Percentiles rank a stretch among this genome's conserved stretches.
phyloP scores from a whole-genome alignment of 805 yeast species.

The Vanderwaltozyma tropicalis region DNA sequence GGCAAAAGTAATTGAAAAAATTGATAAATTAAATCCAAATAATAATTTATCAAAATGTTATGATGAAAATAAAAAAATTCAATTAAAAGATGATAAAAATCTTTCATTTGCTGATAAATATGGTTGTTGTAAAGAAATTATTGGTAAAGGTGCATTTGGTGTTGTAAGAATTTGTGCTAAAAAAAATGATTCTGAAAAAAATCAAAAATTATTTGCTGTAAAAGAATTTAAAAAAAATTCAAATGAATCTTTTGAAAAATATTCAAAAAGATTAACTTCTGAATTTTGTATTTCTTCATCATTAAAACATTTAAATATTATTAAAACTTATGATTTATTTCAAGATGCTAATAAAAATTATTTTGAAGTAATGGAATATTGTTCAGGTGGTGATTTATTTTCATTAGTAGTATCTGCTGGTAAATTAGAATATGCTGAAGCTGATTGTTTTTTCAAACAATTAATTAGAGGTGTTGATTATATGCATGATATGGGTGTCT shows the following conservation, averaged over 20 bases:
- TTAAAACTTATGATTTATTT: constrained; percentile 62
- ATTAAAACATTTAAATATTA: constrained; percentile 60
- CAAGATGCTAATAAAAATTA: constrained; percentile 75
- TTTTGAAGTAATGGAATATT: constrained; percentile 79
- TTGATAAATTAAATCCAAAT: background rate
- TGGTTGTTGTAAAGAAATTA: constrained; percentile 87
- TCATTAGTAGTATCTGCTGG: constrained; percentile 67
- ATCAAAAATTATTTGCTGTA: constrained; percentile 63
- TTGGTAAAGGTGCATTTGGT: constrained; percentile 92
- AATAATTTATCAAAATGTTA: no score
- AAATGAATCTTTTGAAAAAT: constrained; percentile 53
- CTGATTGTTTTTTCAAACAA: constrained; percentile 86
- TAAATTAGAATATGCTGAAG: constrained; percentile 68
- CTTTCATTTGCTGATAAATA: constrained; percentile 63
- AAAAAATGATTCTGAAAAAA: constrained; percentile 31
- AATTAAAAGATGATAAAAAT: background rate
- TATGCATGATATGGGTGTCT: constrained; percentile 84
- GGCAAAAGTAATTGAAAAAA: no score
- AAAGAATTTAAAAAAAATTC: constrained; percentile 65
- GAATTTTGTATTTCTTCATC: constrained; percentile 79
- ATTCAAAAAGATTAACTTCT: constrained; percentile 61
- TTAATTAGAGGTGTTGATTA: constrained; percentile 71
- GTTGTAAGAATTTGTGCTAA: constrained; percentile 84
- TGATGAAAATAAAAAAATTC: no score
- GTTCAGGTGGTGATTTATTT: constrained; percentile 74